phyloP scores from a whole-genome alignment of 805 yeast species.

The Zygotorulaspora florentina region DNA sequence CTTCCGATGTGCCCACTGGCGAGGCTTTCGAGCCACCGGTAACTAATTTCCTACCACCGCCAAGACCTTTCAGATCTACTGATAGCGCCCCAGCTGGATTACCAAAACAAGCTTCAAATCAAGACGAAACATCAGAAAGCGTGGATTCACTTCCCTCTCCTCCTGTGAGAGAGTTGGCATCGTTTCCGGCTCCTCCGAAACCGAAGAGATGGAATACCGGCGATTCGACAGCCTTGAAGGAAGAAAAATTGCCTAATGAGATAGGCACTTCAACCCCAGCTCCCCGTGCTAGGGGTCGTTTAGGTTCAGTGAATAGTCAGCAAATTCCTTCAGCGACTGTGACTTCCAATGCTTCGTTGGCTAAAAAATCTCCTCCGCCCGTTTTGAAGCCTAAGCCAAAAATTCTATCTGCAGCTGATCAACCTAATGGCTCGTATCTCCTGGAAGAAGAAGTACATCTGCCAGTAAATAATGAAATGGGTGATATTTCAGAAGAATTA shows the following conservation, averaged over 20 bases:
- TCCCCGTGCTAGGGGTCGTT: conserved; percentile 7
- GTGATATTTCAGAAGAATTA: conserved; percentile 14
- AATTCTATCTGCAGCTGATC: conserved; percentile 5
- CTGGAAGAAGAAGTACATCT: not conserved
- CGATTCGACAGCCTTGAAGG: not conserved
- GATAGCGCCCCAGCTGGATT: not conserved
- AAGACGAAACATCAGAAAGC: not conserved
- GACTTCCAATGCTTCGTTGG: not conserved
- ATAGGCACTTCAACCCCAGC: not conserved
- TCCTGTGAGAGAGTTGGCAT: conserved; percentile 4
- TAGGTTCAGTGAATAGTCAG: not conserved
- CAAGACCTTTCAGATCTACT: conserved; percentile 24
- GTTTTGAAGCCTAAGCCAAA: conserved; percentile 31
- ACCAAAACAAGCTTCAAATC: not conserved
- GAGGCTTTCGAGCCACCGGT: not conserved
- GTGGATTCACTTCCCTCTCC: not conserved
- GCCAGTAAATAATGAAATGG: not conserved
- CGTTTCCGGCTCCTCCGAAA: conserved; percentile 30
- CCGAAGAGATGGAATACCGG: conserved; percentile 7
- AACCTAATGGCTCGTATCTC: not conserved
- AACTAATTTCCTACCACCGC: conserved; percentile 33
- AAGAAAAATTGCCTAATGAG: not conserved
- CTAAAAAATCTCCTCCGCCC: conserved; percentile 25
- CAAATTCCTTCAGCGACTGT: not conserved
- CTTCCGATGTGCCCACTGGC: not conserved